Percentiles rank a stretch among this genome's conserved stretches.
Conservation (phyloP, 352 stramenopile genomes). For the Globisporangium nodosum region DNA sequence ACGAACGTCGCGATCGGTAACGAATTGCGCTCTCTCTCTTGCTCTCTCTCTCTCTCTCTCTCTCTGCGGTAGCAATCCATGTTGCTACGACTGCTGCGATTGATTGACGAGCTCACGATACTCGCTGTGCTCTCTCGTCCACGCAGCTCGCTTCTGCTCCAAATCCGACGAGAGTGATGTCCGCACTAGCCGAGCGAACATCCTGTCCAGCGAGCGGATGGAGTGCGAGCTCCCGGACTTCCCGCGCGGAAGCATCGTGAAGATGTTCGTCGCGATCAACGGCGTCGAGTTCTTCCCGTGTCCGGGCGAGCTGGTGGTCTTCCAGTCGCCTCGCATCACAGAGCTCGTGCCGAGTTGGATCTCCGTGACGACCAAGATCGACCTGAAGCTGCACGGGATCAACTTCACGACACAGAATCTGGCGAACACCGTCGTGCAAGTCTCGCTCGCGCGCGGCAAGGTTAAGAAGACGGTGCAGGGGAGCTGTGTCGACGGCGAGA, state of each 20-base stretch:
- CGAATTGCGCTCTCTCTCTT: no score
- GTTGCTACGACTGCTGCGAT: background rate
- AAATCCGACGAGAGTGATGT: constrained; percentile 26
- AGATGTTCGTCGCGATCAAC: constrained; percentile 54
- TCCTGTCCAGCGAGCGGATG: constrained; percentile 43
- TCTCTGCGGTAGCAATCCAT: background rate
- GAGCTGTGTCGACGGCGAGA: constrained; percentile 29
- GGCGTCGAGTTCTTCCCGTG: constrained; percentile 56
- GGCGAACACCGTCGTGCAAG: constrained; percentile 19
- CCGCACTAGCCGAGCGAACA: constrained; percentile 22
- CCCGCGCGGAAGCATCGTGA: constrained; percentile 38
- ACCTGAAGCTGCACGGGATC: constrained; percentile 41
- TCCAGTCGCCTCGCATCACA: constrained; percentile 50
- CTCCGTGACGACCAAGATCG: constrained; percentile 21
- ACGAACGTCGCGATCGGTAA: constrained; percentile 46
- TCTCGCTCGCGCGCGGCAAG: constrained; percentile 33
- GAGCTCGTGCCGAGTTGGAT: constrained; percentile 56
- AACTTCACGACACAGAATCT: constrained; percentile 41
- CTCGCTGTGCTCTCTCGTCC: background rate
- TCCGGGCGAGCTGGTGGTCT: constrained; percentile 42
- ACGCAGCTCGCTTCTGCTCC: constrained; percentile 36
- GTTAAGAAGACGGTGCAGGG: constrained; percentile 19
- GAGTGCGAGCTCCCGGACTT: constrained; percentile 61
- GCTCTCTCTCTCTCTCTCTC: no score
- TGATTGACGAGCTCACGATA: background rate